A percentile compares a stretch with the other conserved stretches of the same genome.
phyloP scores from a whole-genome alignment of 2,329 filamentous ascomycete genomes.

The Epichloe brachyelytri region DNA sequence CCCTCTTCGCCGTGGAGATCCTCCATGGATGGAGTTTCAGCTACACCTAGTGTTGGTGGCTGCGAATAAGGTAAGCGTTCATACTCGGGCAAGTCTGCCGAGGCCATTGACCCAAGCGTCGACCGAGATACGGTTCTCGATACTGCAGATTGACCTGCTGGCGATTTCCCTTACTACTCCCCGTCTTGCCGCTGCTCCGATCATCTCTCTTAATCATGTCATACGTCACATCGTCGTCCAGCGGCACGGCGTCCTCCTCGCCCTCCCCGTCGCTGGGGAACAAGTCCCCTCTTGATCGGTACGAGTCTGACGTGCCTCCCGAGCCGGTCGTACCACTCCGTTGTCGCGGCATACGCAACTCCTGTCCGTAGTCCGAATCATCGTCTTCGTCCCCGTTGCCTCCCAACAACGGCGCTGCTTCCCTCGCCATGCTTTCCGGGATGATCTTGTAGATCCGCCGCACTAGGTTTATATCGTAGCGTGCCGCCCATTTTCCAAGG shows the following conservation, averaged over 20 bases:
- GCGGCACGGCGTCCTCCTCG: conserved; percentile 82
- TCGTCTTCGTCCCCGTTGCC: conserved; percentile 15
- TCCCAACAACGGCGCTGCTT: conserved; percentile 56
- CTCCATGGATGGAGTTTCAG: conserved; percentile 32
- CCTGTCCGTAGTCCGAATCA: conserved; percentile 17
- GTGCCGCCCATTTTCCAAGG: conserved; percentile 78
- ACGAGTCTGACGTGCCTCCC: conserved; percentile 71
- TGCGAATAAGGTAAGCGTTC: conserved; percentile 16
- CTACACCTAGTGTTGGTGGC: conserved; percentile 23
- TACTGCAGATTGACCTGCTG: conserved; percentile 20
- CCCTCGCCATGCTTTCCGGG: conserved; percentile 45
- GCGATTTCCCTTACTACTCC: conserved; percentile 46
- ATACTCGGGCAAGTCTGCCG: conserved; percentile 18
- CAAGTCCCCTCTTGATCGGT: conserved; percentile 76
- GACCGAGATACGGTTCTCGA: conserved; percentile 45
- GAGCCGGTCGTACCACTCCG: conserved; percentile 72
- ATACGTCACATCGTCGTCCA: conserved; percentile 87
- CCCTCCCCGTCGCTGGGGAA: conserved; percentile 79
- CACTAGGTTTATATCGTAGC: conserved; percentile 78
- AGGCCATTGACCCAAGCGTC: conserved; percentile 35
- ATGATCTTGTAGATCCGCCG: conserved; percentile 80
- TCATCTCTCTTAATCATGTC: conserved; percentile 68
- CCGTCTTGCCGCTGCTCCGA: conserved; percentile 45
- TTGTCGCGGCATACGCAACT: conserved; percentile 27
- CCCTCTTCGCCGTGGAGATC: conserved; percentile 42